Conservation (phyloP, 1,139 yeast species). For the Candida neerlandica region DNA sequence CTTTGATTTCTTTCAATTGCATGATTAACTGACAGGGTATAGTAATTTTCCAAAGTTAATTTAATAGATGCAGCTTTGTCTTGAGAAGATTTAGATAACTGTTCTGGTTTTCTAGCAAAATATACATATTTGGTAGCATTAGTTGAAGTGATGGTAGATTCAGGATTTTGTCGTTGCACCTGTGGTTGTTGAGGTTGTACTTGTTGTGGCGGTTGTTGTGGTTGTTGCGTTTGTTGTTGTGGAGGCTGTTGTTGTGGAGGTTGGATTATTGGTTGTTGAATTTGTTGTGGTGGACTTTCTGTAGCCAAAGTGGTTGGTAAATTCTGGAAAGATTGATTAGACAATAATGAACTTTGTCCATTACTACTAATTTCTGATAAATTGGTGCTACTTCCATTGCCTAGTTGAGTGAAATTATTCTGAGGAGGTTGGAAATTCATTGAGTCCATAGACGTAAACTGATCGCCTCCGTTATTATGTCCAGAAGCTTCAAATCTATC, state of each 20-base stretch:
- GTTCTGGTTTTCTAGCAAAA: constrained; percentile 86
- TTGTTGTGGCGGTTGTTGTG: constrained; percentile 14
- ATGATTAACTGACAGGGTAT: constrained; percentile 75
- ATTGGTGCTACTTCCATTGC: constrained; percentile 44
- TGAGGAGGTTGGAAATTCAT: constrained; percentile 45
- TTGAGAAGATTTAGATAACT: constrained; percentile 63
- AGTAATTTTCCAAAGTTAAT: constrained; percentile 69
- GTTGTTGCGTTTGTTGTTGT: constrained; percentile 11
- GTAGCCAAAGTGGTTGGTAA: constrained; percentile 18
- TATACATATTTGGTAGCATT: constrained; percentile 54
- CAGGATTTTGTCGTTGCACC: constrained; percentile 7
- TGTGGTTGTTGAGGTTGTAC: constrained; percentile 14
- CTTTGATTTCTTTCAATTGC: constrained; percentile 84
- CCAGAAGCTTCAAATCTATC: constrained; percentile 16
- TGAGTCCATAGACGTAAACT: constrained; percentile 44
- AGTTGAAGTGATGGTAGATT: constrained; percentile 17
- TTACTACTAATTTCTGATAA: constrained; percentile 35
- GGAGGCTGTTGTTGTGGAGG: constrained; percentile 9
- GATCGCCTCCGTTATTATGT: constrained; percentile 17
- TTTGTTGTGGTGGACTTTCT: constrained; percentile 21
- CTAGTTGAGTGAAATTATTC: constrained; percentile 44
- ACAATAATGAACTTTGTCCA: constrained; percentile 28
- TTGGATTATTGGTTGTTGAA: constrained; percentile 15
- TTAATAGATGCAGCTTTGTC: constrained; percentile 77
- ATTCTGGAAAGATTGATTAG: constrained; percentile 22